phyloP scores from a whole-genome alignment of 2,329 filamentous ascomycete species.

The Fusarium transvaalense region DNA sequence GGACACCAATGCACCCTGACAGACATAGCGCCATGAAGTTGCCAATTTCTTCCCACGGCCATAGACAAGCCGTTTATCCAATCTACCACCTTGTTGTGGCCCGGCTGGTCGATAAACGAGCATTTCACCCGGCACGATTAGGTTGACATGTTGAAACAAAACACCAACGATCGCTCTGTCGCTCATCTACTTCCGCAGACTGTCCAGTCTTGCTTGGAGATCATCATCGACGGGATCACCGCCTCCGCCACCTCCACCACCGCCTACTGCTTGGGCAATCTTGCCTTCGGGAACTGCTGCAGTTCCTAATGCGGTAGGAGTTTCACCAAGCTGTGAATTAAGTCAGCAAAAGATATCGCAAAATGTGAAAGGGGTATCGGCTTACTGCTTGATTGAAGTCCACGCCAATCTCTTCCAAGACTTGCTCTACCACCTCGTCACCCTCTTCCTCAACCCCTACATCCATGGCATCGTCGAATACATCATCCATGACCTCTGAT shows the following conservation, averaged over 20 bases:
- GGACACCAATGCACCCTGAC: conserved; percentile 45
- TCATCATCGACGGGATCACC: conserved; percentile 84
- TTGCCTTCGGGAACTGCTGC: conserved; percentile 78
- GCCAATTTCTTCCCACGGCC: conserved; percentile 2
- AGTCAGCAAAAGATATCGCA: conserved; percentile 35
- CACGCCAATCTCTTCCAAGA: conserved; percentile 95
- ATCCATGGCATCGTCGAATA: conserved; percentile 96
- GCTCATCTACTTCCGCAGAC: conserved; percentile 71
- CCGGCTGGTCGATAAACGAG: not conserved
- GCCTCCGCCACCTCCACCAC: conserved; percentile 60
- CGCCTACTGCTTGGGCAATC: conserved; percentile 87
- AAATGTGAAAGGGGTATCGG: conserved; percentile 29
- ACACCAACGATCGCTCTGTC: not conserved
- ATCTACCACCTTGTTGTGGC: not conserved
- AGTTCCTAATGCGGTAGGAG: conserved; percentile 85
- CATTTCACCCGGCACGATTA: not conserved
- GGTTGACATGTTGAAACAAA: not conserved
- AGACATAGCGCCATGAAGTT: conserved; percentile 36
- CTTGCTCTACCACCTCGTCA: conserved; percentile 96
- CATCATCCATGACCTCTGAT: conserved; percentile 99
- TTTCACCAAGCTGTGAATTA: conserved; percentile 82
- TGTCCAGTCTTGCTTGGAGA: conserved; percentile 92
- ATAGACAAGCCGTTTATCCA: not conserved
- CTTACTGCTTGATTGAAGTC: conserved; percentile 90
- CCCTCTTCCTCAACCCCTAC: conserved; percentile 92